Conservation (phyloP, 306 rosid species). For the Malus sieversii region DNA sequence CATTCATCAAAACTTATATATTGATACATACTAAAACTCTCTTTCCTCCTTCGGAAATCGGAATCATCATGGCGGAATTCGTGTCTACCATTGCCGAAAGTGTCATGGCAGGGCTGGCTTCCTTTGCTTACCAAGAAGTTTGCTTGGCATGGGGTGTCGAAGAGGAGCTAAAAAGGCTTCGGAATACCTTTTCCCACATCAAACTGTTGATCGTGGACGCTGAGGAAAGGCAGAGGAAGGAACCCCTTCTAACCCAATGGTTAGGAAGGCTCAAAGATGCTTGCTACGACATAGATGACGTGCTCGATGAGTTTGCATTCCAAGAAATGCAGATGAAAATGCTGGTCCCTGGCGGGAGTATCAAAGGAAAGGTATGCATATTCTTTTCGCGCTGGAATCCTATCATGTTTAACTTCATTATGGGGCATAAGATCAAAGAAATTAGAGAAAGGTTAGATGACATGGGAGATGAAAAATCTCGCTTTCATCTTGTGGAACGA, state of each 20-base stretch:
- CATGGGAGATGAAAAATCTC: not conserved
- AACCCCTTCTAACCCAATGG: not conserved
- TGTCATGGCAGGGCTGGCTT: not conserved
- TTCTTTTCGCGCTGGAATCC: constrained; percentile 15
- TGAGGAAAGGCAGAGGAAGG: constrained; percentile 10
- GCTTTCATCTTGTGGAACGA: not conserved
- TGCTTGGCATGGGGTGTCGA: constrained; percentile 6
- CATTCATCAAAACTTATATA: not conserved
- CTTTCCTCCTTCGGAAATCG: not conserved
- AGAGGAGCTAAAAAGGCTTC: not conserved
- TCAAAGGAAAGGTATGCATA: constrained; percentile 2
- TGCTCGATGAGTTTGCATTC: constrained; percentile 14
- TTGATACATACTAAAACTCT: not conserved
- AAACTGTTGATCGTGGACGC: constrained; percentile 7
- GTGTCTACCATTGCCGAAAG: not conserved
- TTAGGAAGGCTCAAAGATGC: constrained; percentile 5
- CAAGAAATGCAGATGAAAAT: not conserved
- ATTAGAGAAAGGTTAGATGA: not conserved
- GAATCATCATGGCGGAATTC: not conserved
- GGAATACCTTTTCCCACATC: not conserved
- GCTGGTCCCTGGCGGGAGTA: not conserved
- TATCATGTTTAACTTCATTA: not conserved
- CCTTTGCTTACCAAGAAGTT: not conserved
- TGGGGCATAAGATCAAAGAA: constrained; percentile 3
- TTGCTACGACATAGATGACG: constrained; percentile 1